These are phyloP conservation scores for Penicillium sp. DNA, from an alignment of 2,329 filamentous ascomycete genomes.

Conservation along the genomic window DNA sequence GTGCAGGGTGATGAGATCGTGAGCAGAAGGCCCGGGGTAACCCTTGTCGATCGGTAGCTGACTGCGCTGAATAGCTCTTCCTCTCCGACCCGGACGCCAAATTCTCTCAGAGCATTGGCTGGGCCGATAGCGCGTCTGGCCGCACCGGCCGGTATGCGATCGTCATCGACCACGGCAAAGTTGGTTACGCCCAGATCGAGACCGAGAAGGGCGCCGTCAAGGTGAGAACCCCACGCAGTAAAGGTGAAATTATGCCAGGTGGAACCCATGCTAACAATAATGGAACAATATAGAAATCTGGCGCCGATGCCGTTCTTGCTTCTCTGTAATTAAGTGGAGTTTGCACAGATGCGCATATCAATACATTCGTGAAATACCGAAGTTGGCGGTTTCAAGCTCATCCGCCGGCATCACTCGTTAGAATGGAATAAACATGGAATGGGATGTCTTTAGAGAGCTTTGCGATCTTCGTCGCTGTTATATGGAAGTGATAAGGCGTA, in stretches of 20 bases:
- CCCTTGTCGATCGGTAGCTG: not conserved
- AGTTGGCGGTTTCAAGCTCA: not conserved
- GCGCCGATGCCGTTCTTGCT: conserved; percentile 35
- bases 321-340: conserved; percentile 22
- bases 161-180: conserved; percentile 76
- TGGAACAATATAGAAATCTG: conserved; percentile 25
- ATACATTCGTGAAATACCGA: not conserved
- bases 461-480: not conserved
- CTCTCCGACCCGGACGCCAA: conserved; percentile 67
- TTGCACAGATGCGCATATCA: not conserved
- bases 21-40: not conserved
- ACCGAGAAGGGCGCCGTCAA: conserved; percentile 39
- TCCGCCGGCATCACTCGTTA: not conserved
- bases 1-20: conserved; percentile 68
- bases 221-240: conserved; percentile 17
- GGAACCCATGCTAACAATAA: not conserved
- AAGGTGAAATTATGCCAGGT: too few relatives aligned
- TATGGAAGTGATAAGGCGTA: not conserved
- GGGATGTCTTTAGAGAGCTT: not conserved
- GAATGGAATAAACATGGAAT: not conserved
- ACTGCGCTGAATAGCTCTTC: conserved; percentile 59
- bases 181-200: conserved; percentile 75
- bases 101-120: conserved; percentile 74
- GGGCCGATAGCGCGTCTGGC: conserved; percentile 57
- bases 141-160: conserved; percentile 76